Conservation (phyloP, 345 rosid species). For the Barbarea vulgaris region DNA sequence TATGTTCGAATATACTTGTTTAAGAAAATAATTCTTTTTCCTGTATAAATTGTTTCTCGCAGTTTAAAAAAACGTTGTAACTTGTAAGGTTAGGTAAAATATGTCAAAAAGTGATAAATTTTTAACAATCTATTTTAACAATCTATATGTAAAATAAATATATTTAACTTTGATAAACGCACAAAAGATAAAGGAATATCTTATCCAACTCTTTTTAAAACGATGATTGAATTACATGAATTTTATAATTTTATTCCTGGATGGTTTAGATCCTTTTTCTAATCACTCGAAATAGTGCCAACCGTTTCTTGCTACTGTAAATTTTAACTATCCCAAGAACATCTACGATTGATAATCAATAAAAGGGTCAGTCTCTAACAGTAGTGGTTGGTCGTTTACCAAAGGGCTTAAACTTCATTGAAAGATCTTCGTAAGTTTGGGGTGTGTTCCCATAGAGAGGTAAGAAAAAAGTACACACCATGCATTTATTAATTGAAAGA, state of each 20-base stretch:
- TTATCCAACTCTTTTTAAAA: not conserved
- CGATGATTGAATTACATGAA: not conserved
- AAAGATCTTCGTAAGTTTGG: constrained; percentile 6
- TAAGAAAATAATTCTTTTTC: no score
- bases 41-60: no score
- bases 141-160: no score
- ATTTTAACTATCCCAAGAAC: not conserved
- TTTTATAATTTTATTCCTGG: no score
- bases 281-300: not conserved
- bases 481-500: constrained; percentile 29
- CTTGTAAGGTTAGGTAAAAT: no score
- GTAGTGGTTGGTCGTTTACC: constrained; percentile 34
- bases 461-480: constrained; percentile 25
- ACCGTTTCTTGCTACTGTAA: not conserved
- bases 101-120: no score
- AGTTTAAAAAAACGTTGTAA: no score
- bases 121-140: no score
- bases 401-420: constrained; percentile 12
- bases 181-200: not conserved
- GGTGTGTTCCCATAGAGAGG: not conserved
- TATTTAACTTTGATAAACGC: not conserved
- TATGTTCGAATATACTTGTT: no score
- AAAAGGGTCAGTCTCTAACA: constrained; percentile 6
- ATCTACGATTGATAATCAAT: not conserved
- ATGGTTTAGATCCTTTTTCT: not conserved